Percentiles rank a stretch among this genome's conserved stretches.
These are phyloP conservation scores for Solanum paucissectum DNA, from an alignment of 257 asterid genomes.

Conservation along the genomic window DNA sequence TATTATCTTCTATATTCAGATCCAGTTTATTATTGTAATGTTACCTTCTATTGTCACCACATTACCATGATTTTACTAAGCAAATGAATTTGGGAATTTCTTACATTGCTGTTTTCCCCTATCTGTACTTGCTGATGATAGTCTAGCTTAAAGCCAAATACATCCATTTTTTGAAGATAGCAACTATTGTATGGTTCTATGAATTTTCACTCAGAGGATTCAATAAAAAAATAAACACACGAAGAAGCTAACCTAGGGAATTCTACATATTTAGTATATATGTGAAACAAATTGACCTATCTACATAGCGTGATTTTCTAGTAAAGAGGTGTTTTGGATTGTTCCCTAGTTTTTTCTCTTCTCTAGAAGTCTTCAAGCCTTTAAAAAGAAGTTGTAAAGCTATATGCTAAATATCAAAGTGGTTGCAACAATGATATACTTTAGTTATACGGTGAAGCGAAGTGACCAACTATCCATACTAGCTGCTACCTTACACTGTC, in stretches of 20 bases:
- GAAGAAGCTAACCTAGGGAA: neutral
- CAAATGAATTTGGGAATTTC: neutral
- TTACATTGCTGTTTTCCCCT: neutral
- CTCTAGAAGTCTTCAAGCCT: neutral
- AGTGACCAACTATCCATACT: neutral
- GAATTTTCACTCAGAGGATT: neutral
- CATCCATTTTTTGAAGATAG: neutral
- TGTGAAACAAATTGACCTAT: neutral
- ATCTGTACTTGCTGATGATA: neutral
- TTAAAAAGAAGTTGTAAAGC: no score
- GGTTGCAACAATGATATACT: neutral
- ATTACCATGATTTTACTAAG: neutral
- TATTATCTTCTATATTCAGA: neutral
- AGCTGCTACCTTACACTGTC: neutral
- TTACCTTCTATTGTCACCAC: neutral
- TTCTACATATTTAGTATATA: no score
- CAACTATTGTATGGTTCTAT: neutral
- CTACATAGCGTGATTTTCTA: neutral
- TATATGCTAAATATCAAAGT: neutral
- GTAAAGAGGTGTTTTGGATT: neutral
- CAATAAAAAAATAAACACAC: neutral
- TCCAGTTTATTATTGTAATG: neutral
- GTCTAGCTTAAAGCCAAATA: neutral
- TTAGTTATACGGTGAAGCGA: neutral
- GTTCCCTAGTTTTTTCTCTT: neutral